phyloP scores from a whole-genome alignment of 2,329 filamentous ascomycete genomes.

The Sarocladium kiliense region DNA sequence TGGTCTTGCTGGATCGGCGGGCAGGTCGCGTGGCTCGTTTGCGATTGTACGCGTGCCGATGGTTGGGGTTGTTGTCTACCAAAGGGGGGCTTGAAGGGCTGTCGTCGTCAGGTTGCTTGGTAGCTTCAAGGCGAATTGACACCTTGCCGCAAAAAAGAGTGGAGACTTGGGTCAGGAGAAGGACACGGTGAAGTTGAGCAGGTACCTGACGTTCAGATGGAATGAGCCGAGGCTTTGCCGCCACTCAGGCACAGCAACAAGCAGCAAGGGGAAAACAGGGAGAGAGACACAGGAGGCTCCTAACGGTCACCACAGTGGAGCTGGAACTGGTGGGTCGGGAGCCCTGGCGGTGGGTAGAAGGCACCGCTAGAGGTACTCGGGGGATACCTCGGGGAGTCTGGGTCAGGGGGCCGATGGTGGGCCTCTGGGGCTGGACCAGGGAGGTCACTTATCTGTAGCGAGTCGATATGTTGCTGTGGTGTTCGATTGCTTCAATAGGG shows the following conservation, averaged over 20 bases:
- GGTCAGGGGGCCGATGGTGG: neutral
- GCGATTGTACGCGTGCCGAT: neutral
- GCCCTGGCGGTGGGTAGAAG: too few relatives aligned
- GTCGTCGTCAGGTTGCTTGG: conserved; percentile 7
- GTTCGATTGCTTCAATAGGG: neutral
- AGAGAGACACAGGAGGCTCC: neutral
- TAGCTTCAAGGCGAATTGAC: conserved; percentile 14
- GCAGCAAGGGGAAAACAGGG: neutral
- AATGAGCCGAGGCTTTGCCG: conserved; percentile 5
- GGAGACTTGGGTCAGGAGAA: conserved; percentile 5
- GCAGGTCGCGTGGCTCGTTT: neutral
- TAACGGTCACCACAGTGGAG: neutral
- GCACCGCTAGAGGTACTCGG: neutral
- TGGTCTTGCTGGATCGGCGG: neutral
- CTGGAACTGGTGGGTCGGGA: conserved; percentile 6
- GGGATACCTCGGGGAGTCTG: neutral
- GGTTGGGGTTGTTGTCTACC: conserved; percentile 2
- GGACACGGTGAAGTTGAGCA: neutral
- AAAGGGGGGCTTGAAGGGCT: conserved; percentile 10
- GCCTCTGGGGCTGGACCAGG: neutral
- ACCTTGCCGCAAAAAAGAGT: conserved; percentile 13
- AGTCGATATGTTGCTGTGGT: neutral
- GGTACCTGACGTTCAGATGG: neutral
- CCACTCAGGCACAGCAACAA: neutral
- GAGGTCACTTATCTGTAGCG: neutral